phyloP scores from a whole-genome alignment of 129 eudicot species.

The Lactuca sativa region DNA sequence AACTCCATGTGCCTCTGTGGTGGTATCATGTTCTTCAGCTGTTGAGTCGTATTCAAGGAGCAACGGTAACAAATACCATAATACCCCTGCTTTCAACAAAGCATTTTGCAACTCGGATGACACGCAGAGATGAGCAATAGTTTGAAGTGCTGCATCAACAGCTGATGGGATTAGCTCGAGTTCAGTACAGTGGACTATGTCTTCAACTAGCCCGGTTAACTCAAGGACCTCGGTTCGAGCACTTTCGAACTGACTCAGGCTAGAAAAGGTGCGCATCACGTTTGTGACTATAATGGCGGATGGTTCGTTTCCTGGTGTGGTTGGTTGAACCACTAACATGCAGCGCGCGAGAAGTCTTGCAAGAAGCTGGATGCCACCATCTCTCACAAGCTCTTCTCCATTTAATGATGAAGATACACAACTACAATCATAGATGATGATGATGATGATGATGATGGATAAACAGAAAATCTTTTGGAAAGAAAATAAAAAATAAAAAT shows the following conservation, averaged over 20 bases:
- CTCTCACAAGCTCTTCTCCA: conserved; percentile 99
- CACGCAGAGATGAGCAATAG: conserved; percentile 84
- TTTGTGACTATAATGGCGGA: conserved; percentile 81
- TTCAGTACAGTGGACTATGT: conserved; percentile 95
- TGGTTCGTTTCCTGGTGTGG: conserved; percentile 84
- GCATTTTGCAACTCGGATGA: conserved; percentile 83
- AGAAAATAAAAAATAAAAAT: background rate
- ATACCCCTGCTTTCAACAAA: conserved; percentile 80
- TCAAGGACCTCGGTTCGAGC: conserved; percentile 81
- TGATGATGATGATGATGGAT: background rate
- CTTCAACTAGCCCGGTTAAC: conserved; percentile 75
- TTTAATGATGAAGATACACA: conserved; percentile 92
- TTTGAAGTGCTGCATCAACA: conserved; percentile 88
- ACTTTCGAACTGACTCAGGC: conserved; percentile 86
- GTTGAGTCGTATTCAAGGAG: conserved; percentile 97
- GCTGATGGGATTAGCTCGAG: conserved; percentile 89
- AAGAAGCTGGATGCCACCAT: conserved; percentile 92
- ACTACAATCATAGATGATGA: conserved; percentile 35
- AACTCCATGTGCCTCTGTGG: conserved; percentile 81
- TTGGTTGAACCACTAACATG: conserved; percentile 96
- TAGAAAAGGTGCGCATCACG: conserved; percentile 77
- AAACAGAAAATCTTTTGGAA: background rate
- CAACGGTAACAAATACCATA: conserved; percentile 90
- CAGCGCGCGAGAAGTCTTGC: conserved; percentile 89
- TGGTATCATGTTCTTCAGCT: conserved; percentile 74